Percentiles rank a stretch among this genome's conserved stretches.
phyloP scores from a whole-genome alignment of 192 early-diverging fungal species.

The Mortierella claussenii region DNA sequence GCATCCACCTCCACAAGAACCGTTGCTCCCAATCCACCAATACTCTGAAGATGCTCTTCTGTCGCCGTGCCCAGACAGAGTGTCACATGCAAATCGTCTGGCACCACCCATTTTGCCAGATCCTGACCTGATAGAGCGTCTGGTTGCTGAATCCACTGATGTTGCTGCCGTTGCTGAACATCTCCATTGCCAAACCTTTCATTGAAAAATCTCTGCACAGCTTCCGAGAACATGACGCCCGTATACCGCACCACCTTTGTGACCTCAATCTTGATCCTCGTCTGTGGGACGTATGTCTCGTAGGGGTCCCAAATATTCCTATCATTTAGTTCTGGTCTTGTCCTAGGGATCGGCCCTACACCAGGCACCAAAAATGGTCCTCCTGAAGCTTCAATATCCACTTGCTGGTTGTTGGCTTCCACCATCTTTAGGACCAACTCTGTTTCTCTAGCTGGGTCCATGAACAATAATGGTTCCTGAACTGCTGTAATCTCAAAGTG shows the following conservation, averaged over 20 bases:
- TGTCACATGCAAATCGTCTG: conserved; percentile 44
- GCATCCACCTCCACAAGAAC: conserved; percentile 31
- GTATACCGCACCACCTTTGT: conserved; percentile 32
- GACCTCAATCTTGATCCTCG: conserved; percentile 26
- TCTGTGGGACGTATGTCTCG: conserved; percentile 38
- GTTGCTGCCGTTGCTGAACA: neutral
- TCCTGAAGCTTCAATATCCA: conserved; percentile 23
- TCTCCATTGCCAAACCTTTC: conserved; percentile 1
- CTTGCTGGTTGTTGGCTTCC: conserved; percentile 39
- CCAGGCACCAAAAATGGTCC: conserved; percentile 34
- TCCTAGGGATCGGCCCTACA: conserved; percentile 23
- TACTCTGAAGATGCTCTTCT: conserved; percentile 11
- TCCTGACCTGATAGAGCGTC: conserved; percentile 1
- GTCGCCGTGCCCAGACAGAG: conserved; percentile 18
- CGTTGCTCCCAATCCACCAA: conserved; percentile 34
- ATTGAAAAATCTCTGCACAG: conserved; percentile 16
- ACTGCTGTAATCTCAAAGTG: conserved; percentile 35
- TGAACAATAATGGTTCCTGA: conserved; percentile 31
- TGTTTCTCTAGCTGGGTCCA: conserved; percentile 33
- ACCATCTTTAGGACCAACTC: conserved; percentile 43
- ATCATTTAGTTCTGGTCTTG: conserved; percentile 26
- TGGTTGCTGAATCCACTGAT: conserved; percentile 19
- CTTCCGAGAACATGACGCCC: conserved; percentile 38
- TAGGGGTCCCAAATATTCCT: conserved; percentile 38
- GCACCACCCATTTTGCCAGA: conserved; percentile 38